A percentile compares a stretch with the other conserved stretches of the same genome.
Evolutionary conservation across 169 alveolate genomes (phyloP).

Genomic region (Eimeria brunetti): DNA sequence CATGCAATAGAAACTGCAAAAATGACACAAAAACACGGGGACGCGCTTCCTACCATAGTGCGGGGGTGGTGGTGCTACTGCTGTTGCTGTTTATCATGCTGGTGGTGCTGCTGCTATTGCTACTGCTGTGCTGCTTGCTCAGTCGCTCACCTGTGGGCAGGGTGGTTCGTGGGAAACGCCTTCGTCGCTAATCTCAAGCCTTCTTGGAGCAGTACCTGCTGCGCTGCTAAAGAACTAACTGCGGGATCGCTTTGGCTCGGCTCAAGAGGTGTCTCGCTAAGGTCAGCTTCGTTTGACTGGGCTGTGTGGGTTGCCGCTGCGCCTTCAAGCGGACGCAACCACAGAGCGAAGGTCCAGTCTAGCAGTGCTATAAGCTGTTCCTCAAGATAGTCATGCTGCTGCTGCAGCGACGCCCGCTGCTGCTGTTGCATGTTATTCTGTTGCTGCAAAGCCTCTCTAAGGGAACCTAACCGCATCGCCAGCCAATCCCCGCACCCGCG

Average conservation of each 20-base stretch:
- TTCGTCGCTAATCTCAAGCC: constrained; percentile 45
- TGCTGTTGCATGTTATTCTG: not conserved
- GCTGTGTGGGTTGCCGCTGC: not conserved
- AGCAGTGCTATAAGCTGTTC: constrained; percentile 28
- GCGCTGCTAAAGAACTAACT: not conserved
- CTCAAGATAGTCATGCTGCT: constrained; percentile 55
- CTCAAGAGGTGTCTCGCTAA: constrained; percentile 4
- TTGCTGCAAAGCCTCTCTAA: constrained; percentile 48
- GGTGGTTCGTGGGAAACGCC: constrained; percentile 65
- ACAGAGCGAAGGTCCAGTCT: constrained; percentile 63
- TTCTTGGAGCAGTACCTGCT: constrained; percentile 64
- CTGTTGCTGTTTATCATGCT: not conserved
- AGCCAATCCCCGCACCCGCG: constrained; percentile 73
- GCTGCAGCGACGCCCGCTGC: constrained; percentile 9
- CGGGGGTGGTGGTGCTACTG: not conserved
- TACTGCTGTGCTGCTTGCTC: not conserved
- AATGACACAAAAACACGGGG: not conserved
- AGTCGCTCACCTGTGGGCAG: constrained; percentile 45
- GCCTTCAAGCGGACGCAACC: constrained; percentile 14
- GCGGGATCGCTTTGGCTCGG: not conserved
- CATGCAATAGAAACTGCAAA: constrained; percentile 58
- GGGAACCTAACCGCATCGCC: constrained; percentile 39
- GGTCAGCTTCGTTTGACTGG: not conserved
- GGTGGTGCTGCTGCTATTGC: not conserved
- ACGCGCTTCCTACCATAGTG: not conserved